Evolutionary conservation across 768 basidiomycete species (phyloP).

Genomic region (Rhodotorula diobovata): DNA sequence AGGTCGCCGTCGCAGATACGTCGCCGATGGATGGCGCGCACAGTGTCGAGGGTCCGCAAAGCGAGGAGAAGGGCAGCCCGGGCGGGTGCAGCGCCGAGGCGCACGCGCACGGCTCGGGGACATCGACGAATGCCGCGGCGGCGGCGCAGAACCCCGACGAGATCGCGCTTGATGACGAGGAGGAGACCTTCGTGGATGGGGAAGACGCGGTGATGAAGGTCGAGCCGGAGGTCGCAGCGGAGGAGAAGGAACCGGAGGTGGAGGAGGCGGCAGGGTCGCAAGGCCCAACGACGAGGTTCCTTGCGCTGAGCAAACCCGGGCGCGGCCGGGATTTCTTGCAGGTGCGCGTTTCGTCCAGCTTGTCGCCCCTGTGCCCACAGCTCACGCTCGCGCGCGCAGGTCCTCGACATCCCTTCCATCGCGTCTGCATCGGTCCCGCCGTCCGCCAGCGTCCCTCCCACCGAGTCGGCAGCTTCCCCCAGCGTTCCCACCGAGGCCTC

Average conservation of each 20-base stretch:
- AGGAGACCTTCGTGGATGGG: conserved; percentile 55
- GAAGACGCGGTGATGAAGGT: conserved; percentile 37
- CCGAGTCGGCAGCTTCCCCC: neutral
- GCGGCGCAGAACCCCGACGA: conserved; percentile 43
- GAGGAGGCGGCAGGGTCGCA: conserved; percentile 27
- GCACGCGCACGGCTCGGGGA: conserved; percentile 47
- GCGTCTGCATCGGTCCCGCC: neutral
- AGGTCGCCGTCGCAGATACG: neutral
- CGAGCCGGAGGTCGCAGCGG: neutral
- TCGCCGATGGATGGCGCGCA: conserved; percentile 5
- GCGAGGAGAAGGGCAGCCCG: conserved; percentile 41
- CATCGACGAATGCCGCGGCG: conserved; percentile 19
- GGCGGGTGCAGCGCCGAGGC: conserved; percentile 51
- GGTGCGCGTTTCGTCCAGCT: conserved; percentile 49
- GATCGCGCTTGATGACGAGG: conserved; percentile 45
- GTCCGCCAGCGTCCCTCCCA: neutral
- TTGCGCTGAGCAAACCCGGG: conserved; percentile 87
- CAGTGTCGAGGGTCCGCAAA: conserved; percentile 3
- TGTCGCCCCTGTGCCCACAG: neutral
- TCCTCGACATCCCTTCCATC: conserved; percentile 59
- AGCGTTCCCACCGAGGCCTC: neutral
- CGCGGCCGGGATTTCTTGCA: conserved; percentile 70
- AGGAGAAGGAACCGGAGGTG: neutral
- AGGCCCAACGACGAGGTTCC: conserved; percentile 75
- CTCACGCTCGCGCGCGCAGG: conserved; percentile 50